These are phyloP conservation scores for Cryoendolithus antarcticus DNA, from an alignment of 2,329 filamentous ascomycete species.

Conservation along the genomic window DNA sequence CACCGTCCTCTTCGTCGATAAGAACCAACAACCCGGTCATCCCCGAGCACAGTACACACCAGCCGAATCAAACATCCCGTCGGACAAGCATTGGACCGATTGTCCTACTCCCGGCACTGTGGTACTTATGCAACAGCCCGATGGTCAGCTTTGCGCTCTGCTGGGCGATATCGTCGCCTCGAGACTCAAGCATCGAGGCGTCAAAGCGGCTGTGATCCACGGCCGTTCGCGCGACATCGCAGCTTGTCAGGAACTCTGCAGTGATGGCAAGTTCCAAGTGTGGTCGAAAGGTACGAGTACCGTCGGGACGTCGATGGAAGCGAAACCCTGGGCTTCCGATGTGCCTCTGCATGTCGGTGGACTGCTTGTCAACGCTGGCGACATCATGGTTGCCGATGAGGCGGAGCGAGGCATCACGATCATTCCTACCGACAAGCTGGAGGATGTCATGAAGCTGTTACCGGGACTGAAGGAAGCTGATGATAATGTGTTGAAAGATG, in stretches of 20 bases:
- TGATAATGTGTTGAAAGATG: slow-evolving; percentile 41
- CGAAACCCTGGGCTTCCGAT: slow-evolving; percentile 42
- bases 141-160: slow-evolving; percentile 54
- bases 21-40: slow-evolving; percentile 28
- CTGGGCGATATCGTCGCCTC: slow-evolving; percentile 67
- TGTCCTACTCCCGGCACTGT: slow-evolving; percentile 47
- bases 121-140: slow-evolving; percentile 54
- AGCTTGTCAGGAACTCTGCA: slow-evolving; percentile 35
- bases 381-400: slow-evolving; percentile 58
- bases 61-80: slow-evolving; percentile 39
- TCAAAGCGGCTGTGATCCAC: slow-evolving; percentile 51
- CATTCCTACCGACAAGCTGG: slow-evolving; percentile 50
- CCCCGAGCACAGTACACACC: slow-evolving; percentile 3
- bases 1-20: slow-evolving; percentile 52
- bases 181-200: slow-evolving; percentile 51
- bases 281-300: slow-evolving; percentile 47
- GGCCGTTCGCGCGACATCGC: slow-evolving; percentile 54
- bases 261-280: slow-evolving; percentile 27
- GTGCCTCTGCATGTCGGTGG: slow-evolving; percentile 28
- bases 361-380: slow-evolving; percentile 37
- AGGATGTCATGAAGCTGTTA: slow-evolving; percentile 48
- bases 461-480: slow-evolving; percentile 35
- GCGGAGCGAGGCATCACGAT: slow-evolving; percentile 54
- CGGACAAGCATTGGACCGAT: slow-evolving; percentile 57
- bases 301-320: slow-evolving; percentile 45